A percentile compares a stretch with the other conserved stretches of the same genome.
phyloP scores from a whole-genome alignment of 768 basidiomycete species.

The Sarcomyxa edulis region DNA sequence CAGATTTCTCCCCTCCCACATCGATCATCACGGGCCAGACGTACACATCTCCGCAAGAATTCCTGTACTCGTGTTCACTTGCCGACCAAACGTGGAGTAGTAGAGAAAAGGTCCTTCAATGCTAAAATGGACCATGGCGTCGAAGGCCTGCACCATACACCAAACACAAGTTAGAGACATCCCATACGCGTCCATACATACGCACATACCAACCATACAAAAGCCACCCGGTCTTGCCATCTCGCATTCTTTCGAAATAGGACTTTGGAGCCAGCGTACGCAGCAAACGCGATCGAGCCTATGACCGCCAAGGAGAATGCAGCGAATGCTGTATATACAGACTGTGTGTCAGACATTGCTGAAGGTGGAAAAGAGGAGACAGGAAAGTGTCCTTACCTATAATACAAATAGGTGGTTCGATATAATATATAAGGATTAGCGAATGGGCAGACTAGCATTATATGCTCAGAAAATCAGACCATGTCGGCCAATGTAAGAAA shows the following conservation, averaged over 20 bases:
- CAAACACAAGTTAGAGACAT: not conserved
- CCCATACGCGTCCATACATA: conserved; percentile 1
- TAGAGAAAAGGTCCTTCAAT: conserved; percentile 82
- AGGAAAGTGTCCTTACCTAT: too few relatives aligned
- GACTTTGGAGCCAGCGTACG: conserved; percentile 45
- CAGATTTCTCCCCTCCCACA: too few relatives aligned
- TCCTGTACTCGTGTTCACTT: conserved; percentile 65
- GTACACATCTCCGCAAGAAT: conserved; percentile 71
- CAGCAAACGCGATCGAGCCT: conserved; percentile 40
- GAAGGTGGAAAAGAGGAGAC: too few relatives aligned
- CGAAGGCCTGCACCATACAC: conserved; percentile 53
- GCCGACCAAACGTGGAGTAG: conserved; percentile 67
- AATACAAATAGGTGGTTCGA: too few relatives aligned
- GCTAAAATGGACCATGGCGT: conserved; percentile 73
- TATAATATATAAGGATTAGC: too few relatives aligned
- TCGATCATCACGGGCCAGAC: too few relatives aligned
- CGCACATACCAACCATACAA: conserved; percentile 69
- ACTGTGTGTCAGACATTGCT: not conserved
- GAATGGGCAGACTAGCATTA: too few relatives aligned
- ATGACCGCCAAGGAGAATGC: conserved; percentile 61
- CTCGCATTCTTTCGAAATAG: conserved; percentile 59
- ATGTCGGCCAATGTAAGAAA: too few relatives aligned
- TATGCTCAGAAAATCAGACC: too few relatives aligned
- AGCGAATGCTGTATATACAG: conserved; percentile 54
- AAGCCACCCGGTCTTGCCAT: conserved; percentile 63